Evolutionary conservation across 2,329 filamentous ascomycete genomes (phyloP), one percentile per base, ranked within the genome.

Genomic region (Didymosphaeria variabile): DNA sequence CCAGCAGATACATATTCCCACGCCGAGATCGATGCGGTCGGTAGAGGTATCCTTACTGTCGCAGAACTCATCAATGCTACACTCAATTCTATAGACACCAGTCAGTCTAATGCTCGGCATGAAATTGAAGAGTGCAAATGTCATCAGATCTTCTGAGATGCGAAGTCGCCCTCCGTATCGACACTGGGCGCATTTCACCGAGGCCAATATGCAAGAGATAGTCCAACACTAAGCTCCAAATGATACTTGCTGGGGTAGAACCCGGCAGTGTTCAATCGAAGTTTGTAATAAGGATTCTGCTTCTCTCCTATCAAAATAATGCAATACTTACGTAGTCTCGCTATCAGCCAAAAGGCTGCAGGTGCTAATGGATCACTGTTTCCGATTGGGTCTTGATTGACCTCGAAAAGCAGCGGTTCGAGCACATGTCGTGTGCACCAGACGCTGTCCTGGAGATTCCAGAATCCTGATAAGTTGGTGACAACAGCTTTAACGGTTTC

Each of bases 281-380:
- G n/a, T 21, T 19, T 21, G 17, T 21, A n/a, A 40, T n/a, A 45
- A n/a, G 17, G 9, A n/a, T n/a, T 45, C 42, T 21, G 19, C 7
- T 17, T 9, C 3, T 9, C 6, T 13, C 1, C 19, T 45, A 9
- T 13, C 0, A 23, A 23, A n/a, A 13, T 10, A 31, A 10, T 32
- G 26, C 17, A 44, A 7, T 23, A 42, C 65, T 60, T 63, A 71
- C 69, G 59, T 15, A 71, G 50, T 52, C 68, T 64, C 6, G 67
- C 60, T 12, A 65, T 36, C 13, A 72, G 49, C 66, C 68, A 72
- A 34, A 66, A 72, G 2, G 57, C 45, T 21, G 55, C 60, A 26
- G 60, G 49, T 10, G 59, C 59, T 31, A 65, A 42, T 29, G 55
- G 29, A 23, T 21, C 51, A 17, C 15, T 31, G 13, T 15, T 47